These are phyloP conservation scores for Penicillium rolfsii DNA, from an alignment of 2,329 filamentous ascomycete species.

Conservation along the genomic window DNA sequence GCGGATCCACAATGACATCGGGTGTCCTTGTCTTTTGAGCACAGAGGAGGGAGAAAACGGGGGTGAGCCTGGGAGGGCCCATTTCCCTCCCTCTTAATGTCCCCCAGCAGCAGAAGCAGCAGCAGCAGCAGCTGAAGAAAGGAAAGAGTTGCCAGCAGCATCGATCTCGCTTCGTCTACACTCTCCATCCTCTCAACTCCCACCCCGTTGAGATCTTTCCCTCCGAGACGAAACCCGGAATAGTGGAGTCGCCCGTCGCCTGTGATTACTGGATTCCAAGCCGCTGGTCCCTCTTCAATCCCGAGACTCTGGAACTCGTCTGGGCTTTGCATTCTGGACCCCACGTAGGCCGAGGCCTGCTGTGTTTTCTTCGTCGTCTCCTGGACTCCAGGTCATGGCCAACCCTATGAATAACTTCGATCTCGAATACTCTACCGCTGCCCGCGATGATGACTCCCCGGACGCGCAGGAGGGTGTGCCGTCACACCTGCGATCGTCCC, in stretches of 20 bases:
- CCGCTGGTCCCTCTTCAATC: slow-evolving; percentile 22
- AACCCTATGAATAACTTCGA: slow-evolving; percentile 21
- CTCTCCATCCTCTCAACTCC: background rate
- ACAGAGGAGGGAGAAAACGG: slow-evolving; percentile 9
- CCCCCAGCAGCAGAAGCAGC: background rate
- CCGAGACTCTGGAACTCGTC: slow-evolving; percentile 29
- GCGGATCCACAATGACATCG: slow-evolving; percentile 24
- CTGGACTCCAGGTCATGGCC: slow-evolving; percentile 11
- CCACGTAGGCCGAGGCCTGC: slow-evolving; percentile 24
- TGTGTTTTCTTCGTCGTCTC: slow-evolving; percentile 1
- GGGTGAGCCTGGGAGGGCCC: slow-evolving; percentile 1
- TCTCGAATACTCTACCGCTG: slow-evolving; percentile 14
- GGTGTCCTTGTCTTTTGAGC: slow-evolving; percentile 11
- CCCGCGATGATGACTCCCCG: slow-evolving; percentile 22
- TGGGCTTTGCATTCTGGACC: slow-evolving; percentile 27
- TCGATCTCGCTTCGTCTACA: background rate
- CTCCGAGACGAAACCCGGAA: background rate
- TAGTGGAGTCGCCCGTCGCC: background rate
- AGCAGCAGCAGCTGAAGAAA: no score
- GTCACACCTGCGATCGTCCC: slow-evolving; percentile 8
- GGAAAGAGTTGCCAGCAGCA: background rate
- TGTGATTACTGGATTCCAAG: slow-evolving; percentile 15
- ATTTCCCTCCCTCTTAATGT: slow-evolving; percentile 4
- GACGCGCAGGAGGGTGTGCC: slow-evolving; percentile 12
- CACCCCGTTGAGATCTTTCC: background rate